Evolutionary conservation across 2,329 filamentous ascomycete species (phyloP), one percentile per base, ranked within the genome.

Genomic region (Tolypocladium cylindrosporum): DNA sequence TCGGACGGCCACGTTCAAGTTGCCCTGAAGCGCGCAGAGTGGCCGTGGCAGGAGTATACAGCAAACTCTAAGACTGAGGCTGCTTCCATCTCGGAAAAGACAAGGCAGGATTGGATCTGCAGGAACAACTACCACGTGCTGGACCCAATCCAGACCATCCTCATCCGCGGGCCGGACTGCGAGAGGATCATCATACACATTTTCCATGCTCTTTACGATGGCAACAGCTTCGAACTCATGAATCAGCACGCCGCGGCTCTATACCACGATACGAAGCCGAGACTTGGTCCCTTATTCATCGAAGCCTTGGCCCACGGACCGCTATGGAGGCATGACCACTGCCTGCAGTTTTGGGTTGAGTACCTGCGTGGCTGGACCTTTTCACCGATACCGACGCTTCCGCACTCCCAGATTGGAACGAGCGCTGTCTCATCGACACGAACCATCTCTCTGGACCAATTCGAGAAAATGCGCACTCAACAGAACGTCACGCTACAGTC

Each of bases 131-230:
- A 72, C 1, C 71, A 81, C 4, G 61, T 88, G 1, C 63, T 65
- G 2, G 71, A 69, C 8, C 86, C 86, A 0, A 68, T 88, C 5
- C 76, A 84, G 56, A 61, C 85, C 2, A 66, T 80, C 1, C 57
- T 79, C 0, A 60, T 83, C 2, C 58, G 63, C 1, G 54, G 66
- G 6, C 56, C 58, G 0, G 62, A 61, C 1, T 64, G 63, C 1
- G 64, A 65, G 8, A 61, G 77, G 0, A 71, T 96, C 39, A 72
- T 78, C 2, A 65, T 96, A 2, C 81, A 88, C 52, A 85, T 95
- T 0, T 96, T 96, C 71, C 92, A 97, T 68, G 91, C 83, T 0
- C 71, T 96, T 0, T 97, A 97, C 64, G 92, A 97, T 70, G 92
- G 91, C 1, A 87, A 82, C 62, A 93, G 91, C 60, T 80, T 96